A percentile compares a stretch with the other conserved stretches of the same genome.
Evolutionary conservation across 441 rosid species (phyloP).

Genomic region (Eutrema salsugineum): DNA sequence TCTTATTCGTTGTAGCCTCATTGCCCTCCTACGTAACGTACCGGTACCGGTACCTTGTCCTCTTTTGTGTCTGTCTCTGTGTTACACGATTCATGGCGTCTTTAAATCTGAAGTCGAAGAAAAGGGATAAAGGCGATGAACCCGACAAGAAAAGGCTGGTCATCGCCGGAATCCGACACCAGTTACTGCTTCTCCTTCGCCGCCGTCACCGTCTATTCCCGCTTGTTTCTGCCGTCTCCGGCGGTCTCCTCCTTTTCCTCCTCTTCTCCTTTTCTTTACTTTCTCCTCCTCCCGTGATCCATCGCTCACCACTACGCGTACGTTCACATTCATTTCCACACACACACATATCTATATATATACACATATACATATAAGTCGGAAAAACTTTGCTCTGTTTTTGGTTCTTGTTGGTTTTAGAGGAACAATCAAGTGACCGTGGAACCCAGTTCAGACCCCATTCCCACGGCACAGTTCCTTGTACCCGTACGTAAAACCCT

Average conservation of each 20-base stretch:
- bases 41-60: background rate
- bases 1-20: slow-evolving; percentile 28
- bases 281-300: slow-evolving; percentile 44
- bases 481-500: background rate
- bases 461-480: background rate
- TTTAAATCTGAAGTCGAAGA: slow-evolving; percentile 33
- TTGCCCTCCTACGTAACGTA: too few species aligned
- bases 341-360: background rate
- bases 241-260: slow-evolving; percentile 52
- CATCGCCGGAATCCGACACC: slow-evolving; percentile 30
- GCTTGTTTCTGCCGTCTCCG: slow-evolving; percentile 45
- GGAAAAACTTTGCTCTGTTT: background rate
- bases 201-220: slow-evolving; percentile 54
- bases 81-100: slow-evolving; percentile 32
- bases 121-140: slow-evolving; percentile 28
- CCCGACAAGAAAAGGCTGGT: slow-evolving; percentile 26
- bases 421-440: slow-evolving; percentile 15
- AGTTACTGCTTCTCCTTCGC: slow-evolving; percentile 41
- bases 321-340: background rate
- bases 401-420: slow-evolving; percentile 20
- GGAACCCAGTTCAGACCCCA: slow-evolving; percentile 13
- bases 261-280: slow-evolving; percentile 37
- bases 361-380: background rate
- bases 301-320: slow-evolving; percentile 19
- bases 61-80: background rate